Percentiles rank a stretch among this genome's conserved stretches.
Conservation (phyloP, 2,329 filamentous ascomycete genomes). For the Beauveria scarabaeidicola region DNA sequence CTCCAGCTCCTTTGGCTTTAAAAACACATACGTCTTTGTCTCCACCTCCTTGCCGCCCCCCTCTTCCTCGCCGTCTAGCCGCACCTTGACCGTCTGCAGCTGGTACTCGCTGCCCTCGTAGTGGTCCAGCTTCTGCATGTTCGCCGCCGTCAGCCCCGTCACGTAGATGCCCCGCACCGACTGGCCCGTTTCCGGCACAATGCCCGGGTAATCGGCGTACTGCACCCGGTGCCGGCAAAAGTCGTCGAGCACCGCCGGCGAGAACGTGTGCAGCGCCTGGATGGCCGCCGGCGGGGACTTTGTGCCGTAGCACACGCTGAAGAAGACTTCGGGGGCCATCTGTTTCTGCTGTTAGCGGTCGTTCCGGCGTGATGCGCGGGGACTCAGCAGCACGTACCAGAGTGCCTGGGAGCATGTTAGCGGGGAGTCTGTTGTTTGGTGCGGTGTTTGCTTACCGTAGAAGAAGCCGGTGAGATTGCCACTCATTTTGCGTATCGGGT, state of each 20-base stretch:
- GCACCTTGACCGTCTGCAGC: constrained; percentile 38
- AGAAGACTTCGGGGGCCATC: constrained; percentile 84
- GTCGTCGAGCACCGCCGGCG: constrained; percentile 65
- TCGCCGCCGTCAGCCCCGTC: constrained; percentile 67
- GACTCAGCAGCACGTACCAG: constrained; percentile 20
- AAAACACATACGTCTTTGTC: constrained; percentile 55
- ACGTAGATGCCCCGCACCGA: constrained; percentile 69
- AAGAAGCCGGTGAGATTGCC: constrained; percentile 44
- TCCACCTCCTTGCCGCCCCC: constrained; percentile 13
- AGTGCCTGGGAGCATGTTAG: constrained; percentile 21
- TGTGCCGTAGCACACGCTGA: constrained; percentile 68
- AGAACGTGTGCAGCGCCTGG: constrained; percentile 51
- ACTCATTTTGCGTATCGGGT: constrained; percentile 26
- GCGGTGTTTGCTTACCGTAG: constrained; percentile 37
- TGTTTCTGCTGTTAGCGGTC: constrained; percentile 15
- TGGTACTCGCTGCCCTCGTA: constrained; percentile 76
- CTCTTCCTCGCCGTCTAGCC: constrained; percentile 36
- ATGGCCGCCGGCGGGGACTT: constrained; percentile 39
- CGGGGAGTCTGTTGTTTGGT: constrained; percentile 4
- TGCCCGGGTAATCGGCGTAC: constrained; percentile 70
- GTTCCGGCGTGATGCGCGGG: background rate
- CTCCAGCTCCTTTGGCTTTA: constrained; percentile 47
- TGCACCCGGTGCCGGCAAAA: constrained; percentile 64
- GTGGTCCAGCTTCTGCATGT: constrained; percentile 65
- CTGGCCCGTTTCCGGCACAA: constrained; percentile 48